Evolutionary conservation across 225 moss, liverwort and hornwort genomes (phyloP), one percentile per base, ranked within the genome.

Genomic region (Polytrichum commune): DNA sequence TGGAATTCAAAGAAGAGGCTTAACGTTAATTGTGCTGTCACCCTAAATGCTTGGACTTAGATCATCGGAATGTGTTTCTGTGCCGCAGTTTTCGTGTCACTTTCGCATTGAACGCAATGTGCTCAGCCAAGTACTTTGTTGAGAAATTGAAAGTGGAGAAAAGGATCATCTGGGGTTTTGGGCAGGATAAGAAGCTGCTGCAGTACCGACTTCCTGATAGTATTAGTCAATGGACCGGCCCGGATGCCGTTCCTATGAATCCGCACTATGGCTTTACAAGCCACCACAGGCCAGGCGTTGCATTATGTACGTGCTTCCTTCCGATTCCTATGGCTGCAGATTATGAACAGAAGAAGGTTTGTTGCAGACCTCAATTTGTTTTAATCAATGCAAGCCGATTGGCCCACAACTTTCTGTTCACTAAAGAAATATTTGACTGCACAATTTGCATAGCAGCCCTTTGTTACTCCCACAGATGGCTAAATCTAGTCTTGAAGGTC

Each of bases 111-210:
- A 80, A 86, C 64, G 75, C 65, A 0, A 84, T 93, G n/a, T 75
- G 80, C 24, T 82, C 87, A 29, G 80, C 81, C 29, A 80, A 91
- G 30, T 93, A 91, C 64, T 74, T 65, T 65, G 20, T 88, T 65
- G 91, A 90, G 29, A 96, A 93, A 70, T 91, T 92, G 29, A 90
- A 87, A 63, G 79, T 81, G 16, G 93, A 96, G 13, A 90, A 86
- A 64, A 85, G 75, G 60, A 83, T 93, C 19, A 71, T 96, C 1
- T 96, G 96, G 96, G 90, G 89, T 28, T 72, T 93, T 5, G 89
- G 84, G n/a, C 73, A 80, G 56, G 86, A 81, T 26, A 96, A 92
- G 54, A 92, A 89, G 63, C 75, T 96, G n/a, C 58, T 91, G 19
- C 93, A 91, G 38, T 96, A 93, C 69, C 79, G 90, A 28, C 60